Evolutionary conservation across 208 protist genomes (phyloP), one percentile per base, ranked within the genome.

Genomic region (Blastocrithidia nonstop): DNA sequence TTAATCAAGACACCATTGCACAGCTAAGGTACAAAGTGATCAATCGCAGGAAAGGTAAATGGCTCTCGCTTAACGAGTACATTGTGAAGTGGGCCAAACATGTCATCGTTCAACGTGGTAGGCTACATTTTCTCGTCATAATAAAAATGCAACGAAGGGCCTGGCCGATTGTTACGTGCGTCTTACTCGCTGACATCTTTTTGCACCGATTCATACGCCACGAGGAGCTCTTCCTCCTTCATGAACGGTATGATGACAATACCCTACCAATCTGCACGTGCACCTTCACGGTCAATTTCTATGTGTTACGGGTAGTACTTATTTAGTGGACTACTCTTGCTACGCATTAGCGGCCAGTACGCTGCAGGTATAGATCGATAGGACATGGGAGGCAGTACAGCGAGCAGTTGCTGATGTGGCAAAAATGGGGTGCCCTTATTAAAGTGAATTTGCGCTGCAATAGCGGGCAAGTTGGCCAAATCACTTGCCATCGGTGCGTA

Each of bases 321-420:
- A 16, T 57, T 65, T n/a, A 93, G 60, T 20, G 76, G 82, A 55
- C 73, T 85, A 17, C 56, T 64, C 17, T 61, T 54, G 45, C 65
- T 79, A 22, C 52, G 45, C 25, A 88, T 65, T 35, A 93, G 59
- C n/a, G 77, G 71, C 77, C 80, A 89, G 66, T 90, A 93, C 32
- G 80, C 78, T 46, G 67, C 67, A 9, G 87, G 83, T 40, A 94
- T 78, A 32, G 63, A 88, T 44, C 78, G 64, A 66, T 91, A 91
- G 21, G 82, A 93, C 74, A 87, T 80, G 9, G 89, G 77, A 25
- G 97, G 97, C n/a, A 99, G 61, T 33, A 99, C 97, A 24, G 89
- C 82, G 42, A 99, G 83, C 27, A 99, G 81, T 83, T 99, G 98
- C 62, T 94, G 79, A 51, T 92, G 82, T 0, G 83, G 87, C 5